Evolutionary conservation across 495 filamentous ascomycete species (phyloP).

Genomic region (Tuber indicum): DNA sequence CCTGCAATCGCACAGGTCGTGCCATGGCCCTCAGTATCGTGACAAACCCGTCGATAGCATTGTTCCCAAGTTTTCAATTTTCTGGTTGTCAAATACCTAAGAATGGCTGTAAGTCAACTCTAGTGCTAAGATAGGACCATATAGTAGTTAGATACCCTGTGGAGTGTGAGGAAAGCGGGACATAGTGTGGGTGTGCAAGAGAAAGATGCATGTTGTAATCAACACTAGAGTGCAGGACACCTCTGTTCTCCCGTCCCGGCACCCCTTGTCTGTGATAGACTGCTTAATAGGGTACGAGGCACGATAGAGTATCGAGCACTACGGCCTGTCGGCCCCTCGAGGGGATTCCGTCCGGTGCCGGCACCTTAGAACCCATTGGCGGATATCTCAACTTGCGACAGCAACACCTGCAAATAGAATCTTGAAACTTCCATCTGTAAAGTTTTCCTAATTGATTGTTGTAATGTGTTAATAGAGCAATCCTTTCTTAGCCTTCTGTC

Average conservation of each 20-base stretch:
- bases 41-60: not conserved
- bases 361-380: too few species aligned
- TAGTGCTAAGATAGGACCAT: too few species aligned
- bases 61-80: not conserved
- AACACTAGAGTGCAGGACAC: not conserved
- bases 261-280: not conserved
- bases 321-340: not conserved
- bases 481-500: too few species aligned
- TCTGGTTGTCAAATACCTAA: not conserved
- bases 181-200: too few species aligned
- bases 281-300: not conserved
- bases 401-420: too few species aligned
- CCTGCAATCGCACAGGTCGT: not conserved
- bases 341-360: not conserved
- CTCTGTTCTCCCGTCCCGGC: not conserved
- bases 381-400: too few species aligned
- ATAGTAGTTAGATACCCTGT: too few species aligned
- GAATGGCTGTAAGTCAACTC: not conserved
- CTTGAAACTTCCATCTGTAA: too few species aligned
- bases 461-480: too few species aligned
- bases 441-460: too few species aligned
- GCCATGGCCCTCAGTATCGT: not conserved
- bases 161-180: too few species aligned
- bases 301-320: not conserved
- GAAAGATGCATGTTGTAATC: too few species aligned